phyloP scores from a whole-genome alignment of 441 rosid species.

The Corymbia calophylla region DNA sequence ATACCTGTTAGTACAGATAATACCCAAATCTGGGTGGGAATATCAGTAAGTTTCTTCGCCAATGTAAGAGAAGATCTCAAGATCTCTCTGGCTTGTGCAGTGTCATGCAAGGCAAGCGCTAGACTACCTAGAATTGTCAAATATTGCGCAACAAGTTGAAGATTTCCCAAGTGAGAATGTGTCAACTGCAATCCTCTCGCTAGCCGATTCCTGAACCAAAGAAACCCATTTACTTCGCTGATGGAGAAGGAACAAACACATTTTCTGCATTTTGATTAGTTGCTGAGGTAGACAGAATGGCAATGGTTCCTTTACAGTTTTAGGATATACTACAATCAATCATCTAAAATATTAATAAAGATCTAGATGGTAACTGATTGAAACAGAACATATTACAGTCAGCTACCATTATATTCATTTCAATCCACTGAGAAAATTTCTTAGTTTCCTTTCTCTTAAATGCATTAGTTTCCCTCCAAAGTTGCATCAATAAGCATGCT shows the following conservation, averaged over 20 bases:
- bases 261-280: not conserved
- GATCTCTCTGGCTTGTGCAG: slow-evolving; percentile 89
- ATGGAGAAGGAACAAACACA: slow-evolving; percentile 2
- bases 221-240: not conserved
- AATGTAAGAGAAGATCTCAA: slow-evolving; percentile 83
- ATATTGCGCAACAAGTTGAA: slow-evolving; percentile 93
- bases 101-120: slow-evolving; percentile 89
- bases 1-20: slow-evolving; percentile 81
- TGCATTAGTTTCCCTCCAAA: not conserved
- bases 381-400: not conserved
- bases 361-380: not conserved
- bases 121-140: slow-evolving; percentile 85
- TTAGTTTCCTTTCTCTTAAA: not conserved
- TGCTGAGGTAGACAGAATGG: not conserved
- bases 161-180: slow-evolving; percentile 85
- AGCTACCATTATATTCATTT: not conserved
- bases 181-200: slow-evolving; percentile 96
- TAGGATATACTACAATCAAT: not conserved
- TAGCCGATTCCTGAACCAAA: slow-evolving; percentile 63
- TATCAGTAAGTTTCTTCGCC: slow-evolving; percentile 82
- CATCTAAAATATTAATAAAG: not conserved
- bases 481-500: not conserved
- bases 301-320: not conserved
- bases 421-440: not conserved
- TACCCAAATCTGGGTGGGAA: slow-evolving; percentile 96